Evolutionary conservation across 352 stramenopile genomes (phyloP).

Genomic region (Lagenidium giganteum): DNA sequence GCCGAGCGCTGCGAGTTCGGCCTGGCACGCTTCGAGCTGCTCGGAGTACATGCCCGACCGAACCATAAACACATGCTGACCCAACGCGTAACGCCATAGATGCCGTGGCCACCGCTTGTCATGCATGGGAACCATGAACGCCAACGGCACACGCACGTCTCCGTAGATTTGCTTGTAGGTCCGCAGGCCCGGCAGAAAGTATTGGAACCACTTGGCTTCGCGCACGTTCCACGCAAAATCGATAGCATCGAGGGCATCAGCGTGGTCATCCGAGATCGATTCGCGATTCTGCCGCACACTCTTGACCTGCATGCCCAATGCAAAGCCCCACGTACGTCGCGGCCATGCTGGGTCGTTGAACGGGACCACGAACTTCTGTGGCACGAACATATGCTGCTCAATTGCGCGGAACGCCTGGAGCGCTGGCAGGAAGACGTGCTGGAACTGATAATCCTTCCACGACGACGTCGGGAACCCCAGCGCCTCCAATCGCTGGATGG

Average conservation of each 20-base stretch:
- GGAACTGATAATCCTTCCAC: constrained; percentile 67
- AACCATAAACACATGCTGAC: constrained; percentile 66
- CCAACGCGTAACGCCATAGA: constrained; percentile 52
- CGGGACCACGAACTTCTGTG: constrained; percentile 89
- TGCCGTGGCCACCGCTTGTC: constrained; percentile 35
- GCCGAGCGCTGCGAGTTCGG: constrained; percentile 44
- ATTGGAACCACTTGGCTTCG: constrained; percentile 66
- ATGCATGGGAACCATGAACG: constrained; percentile 44
- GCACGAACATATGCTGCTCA: constrained; percentile 88
- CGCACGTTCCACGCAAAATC: constrained; percentile 90
- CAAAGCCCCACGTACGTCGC: constrained; percentile 71
- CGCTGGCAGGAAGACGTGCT: constrained; percentile 57
- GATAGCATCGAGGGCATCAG: constrained; percentile 78
- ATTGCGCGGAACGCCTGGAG: constrained; percentile 74
- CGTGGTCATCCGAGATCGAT: constrained; percentile 46
- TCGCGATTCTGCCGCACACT: constrained; percentile 75
- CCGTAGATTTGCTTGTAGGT: constrained; percentile 55
- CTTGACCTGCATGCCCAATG: constrained; percentile 84
- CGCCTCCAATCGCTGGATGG: constrained; percentile 28
- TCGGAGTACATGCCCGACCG: constrained; percentile 49
- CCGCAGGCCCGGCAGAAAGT: constrained; percentile 57
- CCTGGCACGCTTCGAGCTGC: constrained; percentile 26
- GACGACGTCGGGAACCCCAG: constrained; percentile 53
- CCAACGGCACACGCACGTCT: constrained; percentile 49
- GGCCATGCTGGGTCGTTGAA: constrained; percentile 63